Percentiles rank a stretch among this genome's conserved stretches.
phyloP scores from a whole-genome alignment of 768 basidiomycete genomes.

The Imleria badia region DNA sequence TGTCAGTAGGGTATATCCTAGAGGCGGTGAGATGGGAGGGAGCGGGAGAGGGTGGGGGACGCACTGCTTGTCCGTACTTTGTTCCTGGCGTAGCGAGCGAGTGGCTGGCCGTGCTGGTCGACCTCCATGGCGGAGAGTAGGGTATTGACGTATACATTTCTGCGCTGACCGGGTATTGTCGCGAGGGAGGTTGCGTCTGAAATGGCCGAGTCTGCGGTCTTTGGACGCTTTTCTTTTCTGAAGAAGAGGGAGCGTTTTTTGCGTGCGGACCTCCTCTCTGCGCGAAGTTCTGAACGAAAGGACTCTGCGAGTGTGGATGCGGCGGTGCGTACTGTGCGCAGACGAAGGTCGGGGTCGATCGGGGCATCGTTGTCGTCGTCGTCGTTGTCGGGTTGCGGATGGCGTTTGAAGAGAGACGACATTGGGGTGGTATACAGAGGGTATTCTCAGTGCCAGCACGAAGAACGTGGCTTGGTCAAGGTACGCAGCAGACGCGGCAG shows the following conservation, averaged over 20 bases:
- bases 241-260: slow-evolving; percentile 56
- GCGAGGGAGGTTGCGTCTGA: slow-evolving; percentile 23
- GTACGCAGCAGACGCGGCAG: too few species aligned
- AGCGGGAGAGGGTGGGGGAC: slow-evolving; percentile 29
- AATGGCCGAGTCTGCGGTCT: slow-evolving; percentile 32
- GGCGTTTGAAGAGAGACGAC: slow-evolving; percentile 40
- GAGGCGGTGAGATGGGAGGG: not conserved
- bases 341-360: slow-evolving; percentile 83
- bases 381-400: slow-evolving; percentile 34
- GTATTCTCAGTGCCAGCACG: slow-evolving; percentile 33
- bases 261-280: slow-evolving; percentile 49
- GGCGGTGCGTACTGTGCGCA: slow-evolving; percentile 92
- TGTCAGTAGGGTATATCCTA: slow-evolving; percentile 88
- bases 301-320: slow-evolving; percentile 88
- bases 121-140: slow-evolving; percentile 64
- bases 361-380: slow-evolving; percentile 64
- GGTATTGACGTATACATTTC: slow-evolving; percentile 82
- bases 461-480: not conserved
- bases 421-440: slow-evolving; percentile 21
- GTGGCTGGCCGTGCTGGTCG: slow-evolving; percentile 72
- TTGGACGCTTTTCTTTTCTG: slow-evolving; percentile 52
- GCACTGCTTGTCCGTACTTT: slow-evolving; percentile 93
- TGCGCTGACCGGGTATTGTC: slow-evolving; percentile 48
- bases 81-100: slow-evolving; percentile 79
- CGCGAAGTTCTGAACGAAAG: slow-evolving; percentile 72